Conservation (phyloP, 768 basidiomycete genomes). For the Paxillus rubicundulus region DNA sequence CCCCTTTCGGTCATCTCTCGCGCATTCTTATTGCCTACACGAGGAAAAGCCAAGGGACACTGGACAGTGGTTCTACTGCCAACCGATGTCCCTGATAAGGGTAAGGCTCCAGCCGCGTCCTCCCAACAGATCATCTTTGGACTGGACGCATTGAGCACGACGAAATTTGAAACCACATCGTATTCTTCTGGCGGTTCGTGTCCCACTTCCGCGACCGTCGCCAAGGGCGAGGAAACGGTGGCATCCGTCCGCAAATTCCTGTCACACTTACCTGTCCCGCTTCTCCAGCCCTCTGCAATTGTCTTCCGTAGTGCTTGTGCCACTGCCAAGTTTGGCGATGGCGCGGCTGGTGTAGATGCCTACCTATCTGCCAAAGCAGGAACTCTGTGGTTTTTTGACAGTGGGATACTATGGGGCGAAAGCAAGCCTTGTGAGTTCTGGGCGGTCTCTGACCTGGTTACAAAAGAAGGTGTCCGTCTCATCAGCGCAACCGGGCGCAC, state of each 20-base stretch:
- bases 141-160: slow-evolving; percentile 53
- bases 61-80: slow-evolving; percentile 70
- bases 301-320: slow-evolving; percentile 58
- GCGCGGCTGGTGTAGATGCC: slow-evolving; percentile 64
- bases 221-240: slow-evolving; percentile 56
- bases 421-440: slow-evolving; percentile 79
- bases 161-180: slow-evolving; percentile 44
- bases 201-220: slow-evolving; percentile 29
- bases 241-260: slow-evolving; percentile 52
- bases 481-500: slow-evolving; percentile 65
- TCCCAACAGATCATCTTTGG: slow-evolving; percentile 67
- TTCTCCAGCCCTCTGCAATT: slow-evolving; percentile 47
- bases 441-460: slow-evolving; percentile 56
- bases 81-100: slow-evolving; percentile 49
- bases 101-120: slow-evolving; percentile 34
- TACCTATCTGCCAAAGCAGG: slow-evolving; percentile 71
- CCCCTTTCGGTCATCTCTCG: slow-evolving; percentile 51
- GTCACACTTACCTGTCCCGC: slow-evolving; percentile 40
- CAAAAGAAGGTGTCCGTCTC: slow-evolving; percentile 50
- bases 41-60: slow-evolving; percentile 68
- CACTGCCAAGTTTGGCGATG: slow-evolving; percentile 32
- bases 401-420: slow-evolving; percentile 72
- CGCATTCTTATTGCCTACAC: slow-evolving; percentile 70
- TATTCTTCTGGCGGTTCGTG: slow-evolving; percentile 27
- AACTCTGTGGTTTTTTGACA: slow-evolving; percentile 66